phyloP scores from a whole-genome alignment of 1,284 basidiomycete genomes.

The Pterulicium gracile region DNA sequence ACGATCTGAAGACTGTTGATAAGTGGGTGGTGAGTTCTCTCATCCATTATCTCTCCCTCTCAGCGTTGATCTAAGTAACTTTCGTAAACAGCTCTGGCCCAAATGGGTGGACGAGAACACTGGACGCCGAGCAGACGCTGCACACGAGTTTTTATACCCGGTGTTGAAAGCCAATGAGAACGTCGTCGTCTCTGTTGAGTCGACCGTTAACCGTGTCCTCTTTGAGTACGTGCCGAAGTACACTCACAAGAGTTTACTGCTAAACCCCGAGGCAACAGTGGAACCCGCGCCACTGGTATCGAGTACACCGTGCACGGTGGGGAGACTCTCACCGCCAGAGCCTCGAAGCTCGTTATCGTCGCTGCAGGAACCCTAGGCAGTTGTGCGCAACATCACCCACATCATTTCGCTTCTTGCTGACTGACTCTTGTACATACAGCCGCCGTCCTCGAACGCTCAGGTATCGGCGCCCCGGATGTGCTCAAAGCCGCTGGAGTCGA shows the following conservation, averaged over 20 bases:
- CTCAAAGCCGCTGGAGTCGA: conserved; percentile 29
- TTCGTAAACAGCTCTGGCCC: conserved; percentile 23
- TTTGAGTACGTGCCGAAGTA: conserved; percentile 32
- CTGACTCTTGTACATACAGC: neutral
- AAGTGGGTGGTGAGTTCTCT: conserved; percentile 30
- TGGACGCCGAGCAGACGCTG: conserved; percentile 46
- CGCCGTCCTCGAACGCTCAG: conserved; percentile 24
- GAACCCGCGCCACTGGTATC: conserved; percentile 40
- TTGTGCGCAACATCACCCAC: neutral
- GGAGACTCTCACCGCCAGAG: conserved; percentile 19
- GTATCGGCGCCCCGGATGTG: conserved; percentile 31
- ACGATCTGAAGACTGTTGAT: conserved; percentile 29
- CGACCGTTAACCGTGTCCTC: conserved; percentile 33
- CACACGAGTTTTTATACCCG: conserved; percentile 50
- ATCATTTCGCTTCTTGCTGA: neutral
- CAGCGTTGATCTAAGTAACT: conserved; percentile 4
- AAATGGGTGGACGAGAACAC: conserved; percentile 38
- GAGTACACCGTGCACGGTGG: conserved; percentile 34
- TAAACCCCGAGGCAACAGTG: conserved; percentile 7
- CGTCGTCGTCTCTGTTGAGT: conserved; percentile 25
- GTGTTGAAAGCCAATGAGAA: conserved; percentile 32
- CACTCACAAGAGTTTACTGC: too few species aligned
- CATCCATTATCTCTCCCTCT: neutral
- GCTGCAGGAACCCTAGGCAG: conserved; percentile 39
- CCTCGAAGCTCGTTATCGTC: conserved; percentile 36